Evolutionary conservation across 345 rosid genomes (phyloP).

Genomic region (Arabidopsis suecica): DNA sequence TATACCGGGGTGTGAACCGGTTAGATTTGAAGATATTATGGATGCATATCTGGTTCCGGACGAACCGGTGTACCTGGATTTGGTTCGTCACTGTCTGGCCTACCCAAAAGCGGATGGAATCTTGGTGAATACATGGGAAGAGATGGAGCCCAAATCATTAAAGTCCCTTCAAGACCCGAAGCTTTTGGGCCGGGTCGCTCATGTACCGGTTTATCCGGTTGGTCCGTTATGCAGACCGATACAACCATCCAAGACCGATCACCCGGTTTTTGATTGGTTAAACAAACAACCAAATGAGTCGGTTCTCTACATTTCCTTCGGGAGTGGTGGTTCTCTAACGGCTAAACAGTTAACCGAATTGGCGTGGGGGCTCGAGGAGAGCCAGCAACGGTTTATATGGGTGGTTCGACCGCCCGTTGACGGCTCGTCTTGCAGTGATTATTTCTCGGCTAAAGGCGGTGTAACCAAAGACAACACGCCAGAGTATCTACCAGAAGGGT

Average conservation of each 20-base stretch:
- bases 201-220: constrained; percentile 52
- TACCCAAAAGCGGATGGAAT: constrained; percentile 58
- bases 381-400: constrained; percentile 69
- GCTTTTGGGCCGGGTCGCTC: constrained; percentile 40
- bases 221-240: constrained; percentile 56
- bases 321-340: constrained; percentile 72
- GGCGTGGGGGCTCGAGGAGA: constrained; percentile 76
- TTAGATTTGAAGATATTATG: constrained; percentile 52
- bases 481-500: constrained; percentile 63
- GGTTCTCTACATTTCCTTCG: constrained; percentile 67
- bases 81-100: constrained; percentile 32
- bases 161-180: constrained; percentile 38
- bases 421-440: constrained; percentile 40
- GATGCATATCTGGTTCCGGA: constrained; percentile 44
- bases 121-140: constrained; percentile 63
- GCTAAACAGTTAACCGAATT: constrained; percentile 55
- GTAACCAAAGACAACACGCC: constrained; percentile 24
- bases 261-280: constrained; percentile 52
- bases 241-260: not conserved
- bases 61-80: constrained; percentile 32
- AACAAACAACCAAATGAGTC: constrained; percentile 57
- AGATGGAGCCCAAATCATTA: constrained; percentile 45
- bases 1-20: constrained; percentile 63
- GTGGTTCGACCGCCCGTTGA: constrained; percentile 55
- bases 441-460: constrained; percentile 30